Evolutionary conservation across 2,329 filamentous ascomycete genomes (phyloP), one percentile per base, ranked within the genome.

Genomic region (Pestalotiopsis fici): DNA sequence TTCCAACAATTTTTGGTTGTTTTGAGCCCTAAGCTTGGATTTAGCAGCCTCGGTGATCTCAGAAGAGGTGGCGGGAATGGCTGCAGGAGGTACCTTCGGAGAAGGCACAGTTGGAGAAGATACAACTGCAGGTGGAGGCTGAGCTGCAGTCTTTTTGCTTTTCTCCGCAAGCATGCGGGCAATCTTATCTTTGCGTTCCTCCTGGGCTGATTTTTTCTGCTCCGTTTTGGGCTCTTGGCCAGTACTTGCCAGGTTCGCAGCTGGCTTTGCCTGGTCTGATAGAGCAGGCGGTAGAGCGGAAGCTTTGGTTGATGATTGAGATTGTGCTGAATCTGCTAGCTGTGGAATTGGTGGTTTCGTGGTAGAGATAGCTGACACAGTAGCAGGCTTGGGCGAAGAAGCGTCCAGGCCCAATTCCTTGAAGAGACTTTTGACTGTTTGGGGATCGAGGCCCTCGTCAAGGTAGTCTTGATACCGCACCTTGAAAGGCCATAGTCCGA

Each of bases 401-500:
- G 83, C 81, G 37, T 86, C 83, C 3, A 94, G 83, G 3, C 90
- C 89, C 3, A 96, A 80, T 23, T 93, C 90, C 28, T 85, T 81
- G 73, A 94, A 96, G 1, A 96, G 83, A 35, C 81, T 77, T 66
- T 85, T 86, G 43, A 97, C 80, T 12, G 94, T 75, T 1, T 78
- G 78, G 43, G 87, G 83, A 71, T 94, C 87, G 55, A 95, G 85
- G 0, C 93, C 92, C 77, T 95, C 92, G 12, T 89, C 84, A 13
- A 95, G 82, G 66, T 95, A 90, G 68, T 93, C 87, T 65, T 91
- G 85, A 74, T 91, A 97, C 23, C 88, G 88, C 67, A 97, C 88
- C 61, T 93, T 91, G 68, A 93, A 77, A 1, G 85, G 83, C 80
- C 83, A 86, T 3, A 95, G 81, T 47, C 87, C 85, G 35, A 93